A percentile compares a stretch with the other conserved stretches of the same genome.
Conservation (phyloP, 2,329 filamentous ascomycete genomes). For the Exophiala alcalophila region DNA sequence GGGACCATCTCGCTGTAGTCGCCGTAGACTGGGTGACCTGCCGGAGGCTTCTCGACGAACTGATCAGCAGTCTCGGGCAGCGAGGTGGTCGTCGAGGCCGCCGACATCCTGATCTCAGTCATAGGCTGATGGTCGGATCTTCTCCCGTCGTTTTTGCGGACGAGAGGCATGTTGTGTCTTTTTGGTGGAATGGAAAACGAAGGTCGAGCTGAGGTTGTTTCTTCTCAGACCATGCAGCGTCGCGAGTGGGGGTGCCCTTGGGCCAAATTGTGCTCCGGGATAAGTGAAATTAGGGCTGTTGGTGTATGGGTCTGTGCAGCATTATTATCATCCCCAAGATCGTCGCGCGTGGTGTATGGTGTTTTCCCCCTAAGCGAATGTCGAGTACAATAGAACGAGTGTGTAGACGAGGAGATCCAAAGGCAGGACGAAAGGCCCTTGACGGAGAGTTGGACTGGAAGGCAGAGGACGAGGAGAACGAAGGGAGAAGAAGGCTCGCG, state of each 20-base stretch:
- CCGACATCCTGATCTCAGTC: conserved; percentile 22
- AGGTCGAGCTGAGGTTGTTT: no score
- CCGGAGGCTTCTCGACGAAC: conserved; percentile 17
- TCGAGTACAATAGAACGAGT: no score
- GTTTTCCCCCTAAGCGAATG: no score
- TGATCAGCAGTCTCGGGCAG: conserved; percentile 11
- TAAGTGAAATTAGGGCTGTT: neutral
- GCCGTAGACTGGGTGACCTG: conserved; percentile 22
- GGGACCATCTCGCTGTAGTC: conserved; percentile 19
- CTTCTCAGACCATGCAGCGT: neutral
- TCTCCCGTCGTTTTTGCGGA: conserved; percentile 25
- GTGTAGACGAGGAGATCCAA: no score
- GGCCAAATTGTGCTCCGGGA: neutral
- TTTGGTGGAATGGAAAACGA: no score
- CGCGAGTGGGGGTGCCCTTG: neutral
- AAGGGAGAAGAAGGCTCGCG: no score
- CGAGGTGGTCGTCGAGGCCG: conserved; percentile 16
- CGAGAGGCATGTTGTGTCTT: conserved; percentile 28
- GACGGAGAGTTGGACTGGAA: no score
- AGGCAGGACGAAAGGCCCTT: no score
- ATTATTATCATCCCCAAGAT: no score
- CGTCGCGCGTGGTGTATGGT: no score
- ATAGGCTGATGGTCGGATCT: conserved; percentile 17
- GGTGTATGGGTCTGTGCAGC: conserved; percentile 1
- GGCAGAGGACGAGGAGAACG: no score